phyloP scores from a whole-genome alignment of 2,329 filamentous ascomycete species.

The Boeremia exigua region DNA sequence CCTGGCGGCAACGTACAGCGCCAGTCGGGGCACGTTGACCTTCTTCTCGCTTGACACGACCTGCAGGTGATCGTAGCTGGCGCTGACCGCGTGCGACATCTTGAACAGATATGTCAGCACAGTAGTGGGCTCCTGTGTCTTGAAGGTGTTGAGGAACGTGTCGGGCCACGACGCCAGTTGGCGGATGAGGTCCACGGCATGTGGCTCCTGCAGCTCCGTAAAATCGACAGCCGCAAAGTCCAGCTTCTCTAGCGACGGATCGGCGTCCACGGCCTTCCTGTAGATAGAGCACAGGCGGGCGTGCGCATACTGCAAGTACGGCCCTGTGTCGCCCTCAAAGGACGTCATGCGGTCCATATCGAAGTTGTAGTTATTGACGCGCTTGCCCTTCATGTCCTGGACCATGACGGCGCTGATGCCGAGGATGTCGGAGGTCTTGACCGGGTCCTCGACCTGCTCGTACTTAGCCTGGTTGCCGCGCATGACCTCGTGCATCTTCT shows the following conservation, averaged over 20 bases:
- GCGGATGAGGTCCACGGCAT: constrained; percentile 75
- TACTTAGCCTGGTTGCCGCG: constrained; percentile 89
- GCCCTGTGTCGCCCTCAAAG: constrained; percentile 84
- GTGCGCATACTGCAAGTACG: constrained; percentile 82
- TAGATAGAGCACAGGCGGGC: constrained; percentile 46
- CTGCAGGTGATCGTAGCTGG: constrained; percentile 80
- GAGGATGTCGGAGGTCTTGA: constrained; percentile 80
- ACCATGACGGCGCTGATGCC: constrained; percentile 97
- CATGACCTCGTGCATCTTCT: constrained; percentile 99
- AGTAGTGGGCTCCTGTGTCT: constrained; percentile 78
- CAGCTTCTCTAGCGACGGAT: constrained; percentile 57
- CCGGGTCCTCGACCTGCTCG: constrained; percentile 82
- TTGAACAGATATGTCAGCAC: constrained; percentile 79
- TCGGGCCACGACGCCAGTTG: constrained; percentile 86
- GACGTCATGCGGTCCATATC: constrained; percentile 83
- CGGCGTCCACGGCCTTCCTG: constrained; percentile 59
- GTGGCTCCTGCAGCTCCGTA: constrained; percentile 71
- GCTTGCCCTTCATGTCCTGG: constrained; percentile 96
- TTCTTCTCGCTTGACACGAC: constrained; percentile 80
- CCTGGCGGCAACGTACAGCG: constrained; percentile 77
- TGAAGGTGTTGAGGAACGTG: constrained; percentile 80
- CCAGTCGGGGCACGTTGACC: constrained; percentile 68
- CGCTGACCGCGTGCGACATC: constrained; percentile 81
- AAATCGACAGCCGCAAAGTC: constrained; percentile 73
- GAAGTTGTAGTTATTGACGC: constrained; percentile 73